phyloP scores from a whole-genome alignment of 2,329 filamentous ascomycete species.

The Verticillium dahliae region DNA sequence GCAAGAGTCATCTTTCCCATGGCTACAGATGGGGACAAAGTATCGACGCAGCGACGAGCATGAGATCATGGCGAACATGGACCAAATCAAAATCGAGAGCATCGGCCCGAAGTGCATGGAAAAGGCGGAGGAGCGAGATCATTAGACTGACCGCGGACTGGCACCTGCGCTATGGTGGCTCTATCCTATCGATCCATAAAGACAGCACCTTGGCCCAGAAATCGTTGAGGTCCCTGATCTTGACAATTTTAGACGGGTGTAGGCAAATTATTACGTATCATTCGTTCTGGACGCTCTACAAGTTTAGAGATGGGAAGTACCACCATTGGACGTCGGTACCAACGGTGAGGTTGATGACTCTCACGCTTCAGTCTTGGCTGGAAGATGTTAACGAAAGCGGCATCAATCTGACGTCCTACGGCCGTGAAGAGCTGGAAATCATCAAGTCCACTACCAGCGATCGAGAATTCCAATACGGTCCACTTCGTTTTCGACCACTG shows the following conservation, averaged over 20 bases:
- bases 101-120: not conserved
- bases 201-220: not conserved
- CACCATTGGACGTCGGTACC: not conserved
- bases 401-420: not conserved
- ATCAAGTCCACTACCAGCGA: not conserved
- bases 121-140: not conserved
- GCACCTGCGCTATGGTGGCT: not conserved
- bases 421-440: not conserved
- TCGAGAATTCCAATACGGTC: not conserved
- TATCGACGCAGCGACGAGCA: not conserved
- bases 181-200: not conserved
- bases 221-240: not conserved
- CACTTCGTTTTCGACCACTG: not conserved
- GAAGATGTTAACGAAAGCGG: not conserved
- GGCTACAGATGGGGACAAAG: not conserved
- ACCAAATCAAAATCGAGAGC: not conserved
- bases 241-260: not conserved
- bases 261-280: not conserved
- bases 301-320: not conserved
- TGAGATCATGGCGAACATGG: not conserved
- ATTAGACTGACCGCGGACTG: not conserved
- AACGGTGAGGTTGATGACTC: not conserved
- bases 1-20: not conserved
- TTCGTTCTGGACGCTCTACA: not conserved
- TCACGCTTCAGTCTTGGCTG: not conserved